Base-by-base conservation (phyloP, 2,329 filamentous ascomycete species). In the Dothideomycetes sp. region DNA sequence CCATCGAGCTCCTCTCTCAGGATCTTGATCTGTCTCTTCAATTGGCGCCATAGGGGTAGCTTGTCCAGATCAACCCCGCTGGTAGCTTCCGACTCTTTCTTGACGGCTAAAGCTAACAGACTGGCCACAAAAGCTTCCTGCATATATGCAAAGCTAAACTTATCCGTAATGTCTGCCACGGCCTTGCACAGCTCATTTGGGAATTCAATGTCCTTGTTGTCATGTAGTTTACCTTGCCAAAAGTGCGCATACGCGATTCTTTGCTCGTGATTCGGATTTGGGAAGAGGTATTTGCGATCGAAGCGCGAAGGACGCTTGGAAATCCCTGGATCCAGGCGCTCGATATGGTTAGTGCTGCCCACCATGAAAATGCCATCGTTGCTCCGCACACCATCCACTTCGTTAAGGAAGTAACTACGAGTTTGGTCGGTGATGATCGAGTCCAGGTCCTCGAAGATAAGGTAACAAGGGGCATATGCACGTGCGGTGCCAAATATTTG, bases 91-190 rank as follows among this genome's bases (percentile, higher is more conserved):
- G 15, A 4, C 10, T 28, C 27, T 11, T 52, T 50, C 25, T 56
- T 49, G 7, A 30, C 11, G 4, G 41, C 54, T 38, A 81, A 72
- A 2, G 71, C 69, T 18, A 82, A 61, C 33, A 82, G 54, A 1
- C 74, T 70, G 1, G 76, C 74, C 1, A 82, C 74, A 50, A 82
- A 82, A 0, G 76, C 76, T 54, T 82, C 78, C 51, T 82, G 77
- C 58, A 82, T 70, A 51, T 81, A 82, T 0, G 78, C 78, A 52
- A 81, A 82, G 53, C 73, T 78, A 56, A 82, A 82, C 9, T 68
- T 68, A 27, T 73, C 62, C 1, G 76, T 82, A 40, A 79, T 74
- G 4, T 65, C 63, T 2, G 78, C 75, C 45, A 82, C 69, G 22
- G 71, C 66, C 7, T 43, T 45, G 35, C 51, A 52, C 41, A 59